These are phyloP conservation scores for Solanum etuberosum DNA, from an alignment of 257 asterid genomes.

Conservation along the genomic window DNA sequence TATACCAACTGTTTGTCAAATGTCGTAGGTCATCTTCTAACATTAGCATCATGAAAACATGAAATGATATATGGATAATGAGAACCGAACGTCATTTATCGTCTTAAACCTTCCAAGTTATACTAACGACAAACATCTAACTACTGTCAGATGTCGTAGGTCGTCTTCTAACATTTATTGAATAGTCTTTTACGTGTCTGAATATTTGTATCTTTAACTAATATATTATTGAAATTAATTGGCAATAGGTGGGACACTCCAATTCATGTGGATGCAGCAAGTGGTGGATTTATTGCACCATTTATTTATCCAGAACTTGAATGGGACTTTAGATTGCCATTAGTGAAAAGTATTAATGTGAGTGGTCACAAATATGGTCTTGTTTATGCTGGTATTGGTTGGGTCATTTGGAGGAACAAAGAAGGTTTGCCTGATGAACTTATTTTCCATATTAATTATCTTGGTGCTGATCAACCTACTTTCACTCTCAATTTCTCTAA, in stretches of 20 bases:
- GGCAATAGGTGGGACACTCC: slow-evolving; percentile 95
- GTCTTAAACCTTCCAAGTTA: not conserved
- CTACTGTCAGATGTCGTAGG: not conserved
- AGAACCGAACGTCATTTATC: not conserved
- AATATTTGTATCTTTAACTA: no score
- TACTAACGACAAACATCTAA: not conserved
- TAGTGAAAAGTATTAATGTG: slow-evolving; percentile 85
- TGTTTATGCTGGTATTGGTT: slow-evolving; percentile 91
- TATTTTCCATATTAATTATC: slow-evolving; percentile 82
- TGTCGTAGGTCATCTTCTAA: not conserved
- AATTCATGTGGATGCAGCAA: slow-evolving; percentile 91
- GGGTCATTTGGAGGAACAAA: slow-evolving; percentile 84
- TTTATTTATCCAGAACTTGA: slow-evolving; percentile 78
- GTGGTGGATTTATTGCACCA: slow-evolving; percentile 95
- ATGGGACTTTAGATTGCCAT: slow-evolving; percentile 81
- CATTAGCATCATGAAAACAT: not conserved
- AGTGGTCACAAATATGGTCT: slow-evolving; percentile 95
- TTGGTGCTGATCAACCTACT: slow-evolving; percentile 95
- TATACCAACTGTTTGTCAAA: not conserved
- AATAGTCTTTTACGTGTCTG: not conserved
- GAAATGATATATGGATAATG: not conserved
- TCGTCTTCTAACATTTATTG: not conserved
- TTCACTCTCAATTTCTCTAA: slow-evolving; percentile 93
- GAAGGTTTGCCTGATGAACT: slow-evolving; percentile 78
- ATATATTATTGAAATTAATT: no score